Conservation (phyloP, 1,139 yeast species). For the Wickerhamiella pararugosa region DNA sequence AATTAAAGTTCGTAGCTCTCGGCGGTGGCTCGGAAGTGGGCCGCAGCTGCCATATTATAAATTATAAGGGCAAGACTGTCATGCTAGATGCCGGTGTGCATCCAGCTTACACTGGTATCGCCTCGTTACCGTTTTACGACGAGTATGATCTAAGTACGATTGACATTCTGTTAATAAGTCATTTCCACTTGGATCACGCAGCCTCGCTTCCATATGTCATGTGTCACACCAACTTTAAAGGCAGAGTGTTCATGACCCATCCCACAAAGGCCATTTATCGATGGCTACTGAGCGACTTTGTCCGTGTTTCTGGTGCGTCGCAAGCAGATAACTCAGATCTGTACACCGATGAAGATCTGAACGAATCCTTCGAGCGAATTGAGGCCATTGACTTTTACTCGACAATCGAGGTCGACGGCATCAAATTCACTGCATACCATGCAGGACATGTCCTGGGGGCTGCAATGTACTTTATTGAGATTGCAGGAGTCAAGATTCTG, state of each 20-base stretch:
- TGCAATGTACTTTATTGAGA: slow-evolving; percentile 90
- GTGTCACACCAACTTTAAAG: slow-evolving; percentile 91
- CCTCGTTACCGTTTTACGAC: slow-evolving; percentile 87
- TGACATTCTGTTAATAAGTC: slow-evolving; percentile 76
- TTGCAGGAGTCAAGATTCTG: slow-evolving; percentile 76
- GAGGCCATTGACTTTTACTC: slow-evolving; percentile 95
- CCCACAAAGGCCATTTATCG: slow-evolving; percentile 96
- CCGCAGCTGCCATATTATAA: slow-evolving; percentile 82
- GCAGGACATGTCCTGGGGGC: slow-evolving; percentile 99
- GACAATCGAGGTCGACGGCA: slow-evolving; percentile 85
- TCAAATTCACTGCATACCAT: slow-evolving; percentile 91
- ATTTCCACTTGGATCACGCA: slow-evolving; percentile 94
- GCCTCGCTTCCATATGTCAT: slow-evolving; percentile 95
- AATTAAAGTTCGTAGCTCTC: slow-evolving; percentile 66
- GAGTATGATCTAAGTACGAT: slow-evolving; percentile 82
- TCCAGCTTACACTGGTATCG: slow-evolving; percentile 83
- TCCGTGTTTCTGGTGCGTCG: slow-evolving; percentile 48
- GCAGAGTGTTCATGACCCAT: slow-evolving; percentile 96
- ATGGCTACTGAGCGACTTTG: slow-evolving; percentile 90
- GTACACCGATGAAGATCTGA: slow-evolving; percentile 82
- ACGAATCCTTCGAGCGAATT: slow-evolving; percentile 72
- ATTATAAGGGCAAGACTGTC: slow-evolving; percentile 87
- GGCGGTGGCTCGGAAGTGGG: slow-evolving; percentile 99
- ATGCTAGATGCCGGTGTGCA: slow-evolving; percentile 98
- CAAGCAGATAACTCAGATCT: slow-evolving; percentile 27